These are phyloP conservation scores for Verticillium nonalfalfae DNA, from an alignment of 2,329 filamentous ascomycete genomes.

Conservation along the genomic window DNA sequence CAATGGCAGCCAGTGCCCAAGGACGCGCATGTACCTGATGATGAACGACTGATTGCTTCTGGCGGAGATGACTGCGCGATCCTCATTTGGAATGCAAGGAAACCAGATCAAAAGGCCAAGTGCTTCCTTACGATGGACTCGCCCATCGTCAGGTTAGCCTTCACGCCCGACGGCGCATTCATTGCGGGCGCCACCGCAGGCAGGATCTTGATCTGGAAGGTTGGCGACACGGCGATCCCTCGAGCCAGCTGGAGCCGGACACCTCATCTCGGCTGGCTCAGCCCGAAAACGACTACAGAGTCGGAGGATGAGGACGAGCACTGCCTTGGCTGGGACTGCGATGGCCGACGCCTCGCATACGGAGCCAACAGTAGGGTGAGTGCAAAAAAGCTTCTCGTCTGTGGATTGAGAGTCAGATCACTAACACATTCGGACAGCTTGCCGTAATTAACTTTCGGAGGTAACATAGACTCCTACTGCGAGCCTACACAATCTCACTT, in stretches of 20 bases:
- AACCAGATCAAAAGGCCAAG: slow-evolving; percentile 44
- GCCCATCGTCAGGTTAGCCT: slow-evolving; percentile 52
- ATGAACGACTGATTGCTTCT: slow-evolving; percentile 53
- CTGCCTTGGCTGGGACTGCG: slow-evolving; percentile 56
- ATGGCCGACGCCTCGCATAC: slow-evolving; percentile 56
- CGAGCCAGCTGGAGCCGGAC: slow-evolving; percentile 53
- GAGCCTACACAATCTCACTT: no score
- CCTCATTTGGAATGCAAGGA: slow-evolving; percentile 54
- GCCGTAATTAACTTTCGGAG: slow-evolving; percentile 45
- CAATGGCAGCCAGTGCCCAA: slow-evolving; percentile 51
- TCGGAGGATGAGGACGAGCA: slow-evolving; percentile 55
- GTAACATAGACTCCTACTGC: slow-evolving; percentile 13
- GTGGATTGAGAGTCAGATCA: neutral
- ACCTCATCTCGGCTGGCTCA: slow-evolving; percentile 51
- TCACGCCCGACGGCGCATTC: slow-evolving; percentile 57
- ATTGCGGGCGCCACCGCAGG: slow-evolving; percentile 55
- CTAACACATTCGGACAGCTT: slow-evolving; percentile 24
- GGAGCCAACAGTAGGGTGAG: slow-evolving; percentile 57
- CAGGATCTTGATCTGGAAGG: slow-evolving; percentile 58
- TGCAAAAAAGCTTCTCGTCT: slow-evolving; percentile 11
- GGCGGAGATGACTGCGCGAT: slow-evolving; percentile 58
- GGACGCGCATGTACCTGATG: slow-evolving; percentile 21
- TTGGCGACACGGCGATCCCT: slow-evolving; percentile 51
- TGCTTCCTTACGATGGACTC: slow-evolving; percentile 56
- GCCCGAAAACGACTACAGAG: slow-evolving; percentile 45